Conservation (phyloP, 1,139 yeast species). For the Scheffersomyces parashehatae region DNA sequence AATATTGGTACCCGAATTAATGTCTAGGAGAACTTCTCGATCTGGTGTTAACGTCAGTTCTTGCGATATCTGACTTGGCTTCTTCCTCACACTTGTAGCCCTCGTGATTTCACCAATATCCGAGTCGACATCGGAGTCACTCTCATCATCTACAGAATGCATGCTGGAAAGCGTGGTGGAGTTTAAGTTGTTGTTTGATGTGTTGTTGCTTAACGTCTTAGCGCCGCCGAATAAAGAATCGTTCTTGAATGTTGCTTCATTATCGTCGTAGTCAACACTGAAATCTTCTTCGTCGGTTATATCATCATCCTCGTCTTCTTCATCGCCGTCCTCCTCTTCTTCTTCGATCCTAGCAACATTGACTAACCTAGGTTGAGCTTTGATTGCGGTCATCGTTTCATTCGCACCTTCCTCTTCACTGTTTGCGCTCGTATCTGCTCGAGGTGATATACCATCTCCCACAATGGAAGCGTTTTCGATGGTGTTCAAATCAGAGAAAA, state of each 20-base stretch:
- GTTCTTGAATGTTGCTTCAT: constrained; percentile 1
- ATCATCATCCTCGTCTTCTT: constrained; percentile 16
- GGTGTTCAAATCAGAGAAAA: constrained; percentile 51
- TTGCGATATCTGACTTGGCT: constrained; percentile 2
- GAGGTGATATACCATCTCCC: constrained; percentile 36
- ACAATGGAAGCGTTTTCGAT: constrained; percentile 57
- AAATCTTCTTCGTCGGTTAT: constrained; percentile 11
- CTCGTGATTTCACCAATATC: constrained; percentile 50
- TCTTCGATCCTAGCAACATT: constrained; percentile 55
- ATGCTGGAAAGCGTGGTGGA: constrained; percentile 8
- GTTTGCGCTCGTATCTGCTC: constrained; percentile 1
- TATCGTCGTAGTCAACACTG: constrained; percentile 2
- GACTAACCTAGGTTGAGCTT: constrained; percentile 68
- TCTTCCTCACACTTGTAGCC: constrained; percentile 39
- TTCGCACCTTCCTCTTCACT: constrained; percentile 5
- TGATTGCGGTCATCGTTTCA: constrained; percentile 63
- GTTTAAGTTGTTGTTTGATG: constrained; percentile 4
- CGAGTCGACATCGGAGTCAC: constrained; percentile 44
- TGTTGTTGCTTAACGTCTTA: constrained; percentile 1
- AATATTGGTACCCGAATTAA: neutral
- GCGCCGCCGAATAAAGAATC: neutral
- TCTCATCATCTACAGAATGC: constrained; percentile 5
- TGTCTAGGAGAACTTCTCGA: constrained; percentile 8
- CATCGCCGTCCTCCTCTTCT: constrained; percentile 46
- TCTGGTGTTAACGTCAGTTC: constrained; percentile 5